Base-by-base conservation (phyloP, 805 yeast species). In the Priceomyces melissophilus region DNA sequence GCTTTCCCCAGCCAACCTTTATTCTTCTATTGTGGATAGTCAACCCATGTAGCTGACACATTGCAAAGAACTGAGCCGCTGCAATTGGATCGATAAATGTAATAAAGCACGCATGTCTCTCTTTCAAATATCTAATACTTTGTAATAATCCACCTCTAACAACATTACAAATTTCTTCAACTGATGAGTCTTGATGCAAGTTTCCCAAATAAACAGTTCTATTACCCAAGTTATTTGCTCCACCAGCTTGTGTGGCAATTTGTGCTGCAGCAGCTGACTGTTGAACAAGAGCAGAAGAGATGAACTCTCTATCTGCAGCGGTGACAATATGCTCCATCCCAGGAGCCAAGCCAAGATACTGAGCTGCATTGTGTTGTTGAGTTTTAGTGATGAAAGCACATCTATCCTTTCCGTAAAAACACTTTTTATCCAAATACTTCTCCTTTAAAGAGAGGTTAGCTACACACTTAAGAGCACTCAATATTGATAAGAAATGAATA, bases 221-320 rank as follows among this genome's bases (percentile, higher is more conserved):
- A 60, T 91, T 91, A 34, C 98, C 98, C 49, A 89, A 71, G 58
- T 91, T 91, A 43, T 81, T 81, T 17, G 91, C 87, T 16, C 97
- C 97, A 10, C 96, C 97, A 2, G 96, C 95, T 39, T 90, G 80
- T 0, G 95, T 84, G 1, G 96, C 96, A 54, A 91, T 90, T 29
- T 95, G 91, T n/a, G 96, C 96, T 5, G 98, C 96, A 1, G 97
- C 96, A 30, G 95, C 95, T 11, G 95, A 82, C 65, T 93, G 97
- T 63, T 88, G 95, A 30, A 91, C 86, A 41, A 90, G 72, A 6
- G 91, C 87, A 32, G 81, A 77, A 0, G 90, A 82, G 48, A 78
- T 78, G 47, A 76, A 67, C 53, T 78, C 83, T 37, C 81, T 63
- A 52, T 78, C 82, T 7, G 86, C 84, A 41, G 81, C 81, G 43